Evolutionary conservation across 345 rosid species (phyloP), one percentile per base, ranked within the genome.

Genomic region (Eucalyptus marginata): DNA sequence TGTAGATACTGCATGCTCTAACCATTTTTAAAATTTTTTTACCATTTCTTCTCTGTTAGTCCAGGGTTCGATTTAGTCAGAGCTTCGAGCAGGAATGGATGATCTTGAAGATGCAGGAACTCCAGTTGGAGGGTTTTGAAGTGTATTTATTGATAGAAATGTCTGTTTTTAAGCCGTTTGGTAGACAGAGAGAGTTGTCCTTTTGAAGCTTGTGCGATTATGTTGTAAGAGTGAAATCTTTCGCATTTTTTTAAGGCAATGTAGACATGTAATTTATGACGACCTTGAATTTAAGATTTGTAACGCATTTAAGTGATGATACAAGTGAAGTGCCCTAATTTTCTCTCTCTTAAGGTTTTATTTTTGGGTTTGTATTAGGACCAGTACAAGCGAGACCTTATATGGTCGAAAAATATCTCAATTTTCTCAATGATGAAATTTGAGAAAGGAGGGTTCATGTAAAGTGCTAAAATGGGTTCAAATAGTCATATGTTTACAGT

Each of bases 1-100:
- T 36, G 83, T 36, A 10, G 83, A 40, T 6, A 36, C 47, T 71
- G 46, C 27, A 18, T 64, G 20, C 76, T 15, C 36, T 15, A 29
- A 14, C 46, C 81, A 10, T 20, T 36, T 76, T 2, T 0, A 3
- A 3, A 1, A 20, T 3, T 36, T 33, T 5, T 33, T 33, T 17
- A 68, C 24, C 44, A 68, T 16, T 33, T 71, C 81, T 36, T 76
- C 47, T 76, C 14, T 76, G 7, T 36, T 36, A 20, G 83, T 40
- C 83, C 15, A 76, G 25, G 83, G 47, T 20, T 5, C 83, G 10
- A 64, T 64, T n/a, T n/a, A 64, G 76, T 64, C 76, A 14, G 8
- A 64, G 76, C 16, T n/a, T n/a, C 36, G 27, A 18, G 83, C 46
- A 71, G 83, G 83, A 71, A 71, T 20, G 83, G 83, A 18, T 71